A percentile compares a stretch with the other conserved stretches of the same genome.
Evolutionary conservation across 2,329 filamentous ascomycete genomes (phyloP).

Genomic region (Penicillium hordei): DNA sequence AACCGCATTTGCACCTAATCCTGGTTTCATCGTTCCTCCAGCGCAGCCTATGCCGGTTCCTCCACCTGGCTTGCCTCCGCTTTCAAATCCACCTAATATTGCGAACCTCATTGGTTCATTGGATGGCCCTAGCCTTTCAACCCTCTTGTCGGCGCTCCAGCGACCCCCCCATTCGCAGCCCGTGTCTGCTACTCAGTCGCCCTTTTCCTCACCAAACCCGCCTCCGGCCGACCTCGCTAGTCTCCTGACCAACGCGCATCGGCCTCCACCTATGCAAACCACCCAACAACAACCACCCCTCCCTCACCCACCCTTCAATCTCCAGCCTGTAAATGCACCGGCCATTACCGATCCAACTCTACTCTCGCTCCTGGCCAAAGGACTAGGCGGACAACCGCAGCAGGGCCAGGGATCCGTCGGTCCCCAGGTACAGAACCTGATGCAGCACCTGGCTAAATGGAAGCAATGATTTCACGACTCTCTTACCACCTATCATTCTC

Average conservation of each 20-base stretch:
- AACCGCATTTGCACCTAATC: conserved; percentile 40
- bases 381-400: conserved; percentile 36
- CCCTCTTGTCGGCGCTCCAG: conserved; percentile 63
- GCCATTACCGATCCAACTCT: conserved; percentile 38
- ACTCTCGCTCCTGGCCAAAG: conserved; percentile 41
- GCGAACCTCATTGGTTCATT: conserved; percentile 66
- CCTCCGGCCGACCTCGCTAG: conserved; percentile 43
- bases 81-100: conserved; percentile 52
- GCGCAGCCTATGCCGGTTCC: conserved; percentile 33
- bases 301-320: conserved; percentile 31
- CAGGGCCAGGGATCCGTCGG: conserved; percentile 36
- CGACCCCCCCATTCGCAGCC: conserved; percentile 38
- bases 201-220: conserved; percentile 35
- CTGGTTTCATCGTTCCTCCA: conserved; percentile 38
- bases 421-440: conserved; percentile 49
- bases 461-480: conserved; percentile 42
- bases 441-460: conserved; percentile 50
- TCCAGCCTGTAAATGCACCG: conserved; percentile 30
- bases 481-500: conserved; percentile 10
- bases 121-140: conserved; percentile 69
- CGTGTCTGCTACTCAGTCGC: conserved; percentile 35
- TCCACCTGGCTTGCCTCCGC: conserved; percentile 35
- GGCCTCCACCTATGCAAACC: conserved; percentile 36
- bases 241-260: conserved; percentile 41
- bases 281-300: conserved; percentile 31